Evolutionary conservation across 306 rosid genomes (phyloP), one percentile per base, ranked within the genome.

Genomic region (Dryas drummondii): DNA sequence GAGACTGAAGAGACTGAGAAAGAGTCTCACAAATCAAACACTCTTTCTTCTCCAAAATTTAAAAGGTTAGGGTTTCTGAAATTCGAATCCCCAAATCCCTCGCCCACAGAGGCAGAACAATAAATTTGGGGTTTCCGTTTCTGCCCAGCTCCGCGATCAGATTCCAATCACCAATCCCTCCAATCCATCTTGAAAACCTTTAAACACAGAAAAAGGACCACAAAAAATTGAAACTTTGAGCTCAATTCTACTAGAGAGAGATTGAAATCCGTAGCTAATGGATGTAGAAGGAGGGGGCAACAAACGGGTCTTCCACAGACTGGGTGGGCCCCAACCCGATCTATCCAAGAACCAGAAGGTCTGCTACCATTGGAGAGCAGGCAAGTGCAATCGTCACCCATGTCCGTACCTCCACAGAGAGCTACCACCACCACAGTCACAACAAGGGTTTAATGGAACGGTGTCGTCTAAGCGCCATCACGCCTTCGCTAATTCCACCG

Each of bases 351-450:
- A 71, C 59, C 96, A 87, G 81, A 90, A 84, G 79, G 99, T 96
- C 10, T 96, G 99, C 81, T 92, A 4, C 81, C 89, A 90, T 76
- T 96, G 99, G 99, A 89, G 86, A 71, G 98, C 98, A 3, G 99
- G 99, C n/a, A 88, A 88, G 78, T 96, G 99, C 84, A 89, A 54
- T 32, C 94, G 98, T 45, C 76, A 76, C 55, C 98, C 98, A 0
- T 96, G 99, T 57, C 87, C 81, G 0, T 96, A 46, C 42, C 88
- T 87, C 41, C 99, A 96, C 79, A 53, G 93, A 37, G 99, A 92
- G 74, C 13, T 88, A 42, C 87, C 88, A 17, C 40, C 80, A 49
- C 83, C 82, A 7, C 78, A 9, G 37, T 47, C 55, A 40, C 65
- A 47, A 3, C 71, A 77, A 59, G 54, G 27, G 46, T 54, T 71